Evolutionary conservation across 129 eudicot genomes (phyloP), one percentile per base, ranked within the genome.

Genomic region (Flaveria bidentis): DNA sequence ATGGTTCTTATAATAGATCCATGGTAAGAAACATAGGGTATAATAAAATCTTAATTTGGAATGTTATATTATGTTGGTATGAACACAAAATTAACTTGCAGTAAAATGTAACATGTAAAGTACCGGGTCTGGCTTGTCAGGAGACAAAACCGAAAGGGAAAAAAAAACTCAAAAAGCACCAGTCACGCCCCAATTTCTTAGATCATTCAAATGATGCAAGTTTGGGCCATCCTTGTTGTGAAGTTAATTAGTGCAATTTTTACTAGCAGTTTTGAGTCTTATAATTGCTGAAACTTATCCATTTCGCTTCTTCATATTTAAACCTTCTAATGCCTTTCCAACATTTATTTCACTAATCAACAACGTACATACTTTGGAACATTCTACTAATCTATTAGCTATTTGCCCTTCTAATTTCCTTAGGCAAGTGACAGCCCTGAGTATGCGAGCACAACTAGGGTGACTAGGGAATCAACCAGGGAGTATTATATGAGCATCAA

Each of bases 21-120:
- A 69, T 26, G 61, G 72, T 61, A 56, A 78, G 25, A 46, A 57
- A 69, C 28, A 60, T 51, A 77, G 33, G 57, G 58, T 69, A 64
- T 51, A 12, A 57, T 77, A 16, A 53, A 53, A 41, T 67, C 56
- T 22, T 51, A 36, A 50, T 36, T 76, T 51, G 39, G 33, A 57
- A 76, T 39, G 69, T 73, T 14, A 45, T 36, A 66, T 16, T 65
- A 13, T 6, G 10, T 30, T 7, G 5, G 10, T 51, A 51, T 71
- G 22, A n/a, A 63, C 64, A 52, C 63, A 18, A 52, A 52, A 15
- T 26, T 2, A 50, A 30, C 52, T 71, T 16, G 8, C 26, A 23
- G 6, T 22, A 5, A n/a, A 23, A 3, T 9, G 65, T 58, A 23
- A 58, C 65, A 18, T 50, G 67, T 53, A 20, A 18, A 30, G 41